Evolutionary conservation across 306 rosid genomes (phyloP).

Genomic region (Begonia fuchsioides): DNA sequence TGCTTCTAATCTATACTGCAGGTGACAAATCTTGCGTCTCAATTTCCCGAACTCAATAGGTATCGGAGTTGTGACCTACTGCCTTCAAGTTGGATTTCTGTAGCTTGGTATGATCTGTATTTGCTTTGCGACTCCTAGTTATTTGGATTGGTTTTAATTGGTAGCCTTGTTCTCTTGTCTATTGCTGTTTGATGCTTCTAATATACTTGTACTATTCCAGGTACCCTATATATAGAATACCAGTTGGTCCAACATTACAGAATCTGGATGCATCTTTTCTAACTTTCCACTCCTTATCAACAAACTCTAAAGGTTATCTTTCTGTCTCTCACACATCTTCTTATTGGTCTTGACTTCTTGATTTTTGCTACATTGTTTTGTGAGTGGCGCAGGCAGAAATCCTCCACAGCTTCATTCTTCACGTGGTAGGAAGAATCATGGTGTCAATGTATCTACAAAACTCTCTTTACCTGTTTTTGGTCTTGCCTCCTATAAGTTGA

Average conservation of each 20-base stretch:
- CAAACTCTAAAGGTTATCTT: conserved; percentile 14
- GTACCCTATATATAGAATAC: conserved; percentile 60
- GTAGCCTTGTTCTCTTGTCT: not conserved
- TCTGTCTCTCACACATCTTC: conserved; percentile 5
- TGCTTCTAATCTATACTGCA: conserved; percentile 1
- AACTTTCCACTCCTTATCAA: conserved; percentile 37
- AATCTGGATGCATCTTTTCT: too few species aligned
- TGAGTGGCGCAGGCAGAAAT: conserved; percentile 15
- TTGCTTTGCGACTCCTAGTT: not conserved
- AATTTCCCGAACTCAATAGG: conserved; percentile 24
- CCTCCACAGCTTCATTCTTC: conserved; percentile 13
- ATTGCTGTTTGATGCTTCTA: not conserved
- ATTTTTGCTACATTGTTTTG: conserved; percentile 3
- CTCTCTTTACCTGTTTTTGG: conserved; percentile 34
- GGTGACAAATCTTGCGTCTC: conserved; percentile 31
- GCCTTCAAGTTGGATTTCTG: conserved; percentile 49
- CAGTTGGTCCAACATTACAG: conserved; percentile 10
- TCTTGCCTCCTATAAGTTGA: conserved; percentile 45
- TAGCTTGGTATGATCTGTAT: conserved; percentile 35
- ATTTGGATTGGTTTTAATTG: not conserved
- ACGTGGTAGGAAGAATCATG: conserved; percentile 19
- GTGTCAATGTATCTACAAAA: conserved; percentile 10
- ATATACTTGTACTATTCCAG: conserved; percentile 21
- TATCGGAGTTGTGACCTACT: conserved; percentile 38
- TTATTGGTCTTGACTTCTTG: not conserved